phyloP scores from a whole-genome alignment of 208 protist genomes.

The Jaenimonas drosophilae region DNA sequence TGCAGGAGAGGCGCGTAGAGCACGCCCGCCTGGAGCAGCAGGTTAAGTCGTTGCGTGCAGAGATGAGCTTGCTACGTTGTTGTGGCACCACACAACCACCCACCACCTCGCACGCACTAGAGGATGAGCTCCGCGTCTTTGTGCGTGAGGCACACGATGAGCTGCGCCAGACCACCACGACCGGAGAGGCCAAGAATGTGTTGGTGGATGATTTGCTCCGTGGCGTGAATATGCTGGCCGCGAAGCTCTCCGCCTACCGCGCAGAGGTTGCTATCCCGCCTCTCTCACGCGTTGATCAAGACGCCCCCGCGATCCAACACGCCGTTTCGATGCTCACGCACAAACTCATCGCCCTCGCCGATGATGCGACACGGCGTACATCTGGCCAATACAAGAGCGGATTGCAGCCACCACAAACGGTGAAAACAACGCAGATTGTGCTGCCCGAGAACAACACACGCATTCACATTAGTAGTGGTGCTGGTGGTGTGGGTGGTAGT shows the following conservation, averaged over 20 bases:
- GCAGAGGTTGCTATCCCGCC: conserved; percentile 22
- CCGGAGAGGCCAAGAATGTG: conserved; percentile 10
- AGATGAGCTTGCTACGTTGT: conserved; percentile 1
- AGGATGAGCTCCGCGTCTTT: conserved; percentile 25
- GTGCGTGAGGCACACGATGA: conserved; percentile 20
- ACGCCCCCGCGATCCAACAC: conserved; percentile 22
- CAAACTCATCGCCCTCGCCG: conserved; percentile 47
- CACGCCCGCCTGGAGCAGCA: conserved; percentile 13
- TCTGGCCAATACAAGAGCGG: not conserved
- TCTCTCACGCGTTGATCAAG: conserved; percentile 1
- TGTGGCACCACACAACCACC: conserved; percentile 5
- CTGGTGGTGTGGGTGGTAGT: not conserved
- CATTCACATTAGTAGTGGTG: conserved; percentile 2
- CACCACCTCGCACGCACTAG: conserved; percentile 15
- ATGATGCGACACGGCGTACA: conserved; percentile 25
- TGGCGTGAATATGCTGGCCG: conserved; percentile 20
- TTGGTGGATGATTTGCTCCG: conserved; percentile 21
- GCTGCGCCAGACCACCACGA: conserved; percentile 8
- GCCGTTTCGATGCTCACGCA: conserved; percentile 21
- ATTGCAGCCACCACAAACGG: not conserved
- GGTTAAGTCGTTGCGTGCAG: conserved; percentile 14
- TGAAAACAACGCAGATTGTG: conserved; percentile 1
- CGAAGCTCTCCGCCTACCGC: conserved; percentile 18
- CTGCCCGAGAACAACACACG: conserved; percentile 13
- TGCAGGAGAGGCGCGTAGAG: conserved; percentile 11